Evolutionary conservation across 257 asterid genomes (phyloP).

Genomic region (Cinchona pubescens): DNA sequence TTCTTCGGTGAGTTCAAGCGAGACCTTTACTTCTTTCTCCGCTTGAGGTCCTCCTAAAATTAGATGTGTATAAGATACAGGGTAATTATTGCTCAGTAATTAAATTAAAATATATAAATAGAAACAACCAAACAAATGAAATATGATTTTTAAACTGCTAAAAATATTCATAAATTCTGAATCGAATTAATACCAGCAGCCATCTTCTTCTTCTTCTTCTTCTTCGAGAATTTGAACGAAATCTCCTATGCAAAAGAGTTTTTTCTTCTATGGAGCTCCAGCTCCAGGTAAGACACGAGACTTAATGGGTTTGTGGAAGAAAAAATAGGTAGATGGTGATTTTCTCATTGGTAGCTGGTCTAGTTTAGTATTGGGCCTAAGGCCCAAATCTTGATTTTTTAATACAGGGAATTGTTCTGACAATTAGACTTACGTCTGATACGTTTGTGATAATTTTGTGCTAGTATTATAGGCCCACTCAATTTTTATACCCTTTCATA

Average conservation of each 20-base stretch:
- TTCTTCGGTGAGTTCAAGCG: slow-evolving; percentile 81
- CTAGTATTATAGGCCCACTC: too few relatives aligned
- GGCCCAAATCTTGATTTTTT: not conserved
- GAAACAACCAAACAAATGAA: too few relatives aligned
- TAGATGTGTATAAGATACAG: too few relatives aligned
- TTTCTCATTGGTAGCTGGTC: not conserved
- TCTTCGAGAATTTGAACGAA: not conserved
- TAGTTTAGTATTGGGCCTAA: not conserved
- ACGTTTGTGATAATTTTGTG: not conserved
- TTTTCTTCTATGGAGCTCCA: not conserved
- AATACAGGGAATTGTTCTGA: not conserved
- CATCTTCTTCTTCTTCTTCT: not conserved
- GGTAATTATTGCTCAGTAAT: too few relatives aligned
- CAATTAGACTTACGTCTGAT: not conserved
- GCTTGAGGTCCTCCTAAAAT: slow-evolving; percentile 61
- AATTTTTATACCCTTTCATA: too few relatives aligned
- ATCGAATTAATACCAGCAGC: not conserved
- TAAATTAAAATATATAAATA: too few relatives aligned
- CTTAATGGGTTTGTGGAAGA: not conserved
- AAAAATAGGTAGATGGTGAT: not conserved
- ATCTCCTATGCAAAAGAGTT: too few relatives aligned
- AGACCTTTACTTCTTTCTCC: slow-evolving; percentile 78
- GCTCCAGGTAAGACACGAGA: not conserved
- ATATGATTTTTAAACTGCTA: not conserved
- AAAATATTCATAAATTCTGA: not conserved